Conservation (phyloP, 345 rosid genomes). For the Heritiera littoralis region DNA sequence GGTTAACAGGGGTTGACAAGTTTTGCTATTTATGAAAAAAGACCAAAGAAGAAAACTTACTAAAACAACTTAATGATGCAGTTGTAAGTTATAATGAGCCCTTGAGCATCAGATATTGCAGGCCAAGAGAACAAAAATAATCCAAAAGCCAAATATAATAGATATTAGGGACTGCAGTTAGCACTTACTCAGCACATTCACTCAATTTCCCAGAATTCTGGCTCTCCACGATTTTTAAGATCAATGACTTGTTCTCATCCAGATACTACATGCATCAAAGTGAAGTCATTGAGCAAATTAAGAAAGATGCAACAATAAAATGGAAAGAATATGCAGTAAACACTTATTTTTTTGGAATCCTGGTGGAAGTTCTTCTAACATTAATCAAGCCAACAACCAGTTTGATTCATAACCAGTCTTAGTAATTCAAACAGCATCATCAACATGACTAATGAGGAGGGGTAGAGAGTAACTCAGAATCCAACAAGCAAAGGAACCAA, state of each 20-base stretch:
- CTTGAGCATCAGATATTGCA: not conserved
- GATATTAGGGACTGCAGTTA: not conserved
- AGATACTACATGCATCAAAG: slow-evolving; percentile 65
- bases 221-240: slow-evolving; percentile 98
- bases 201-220: slow-evolving; percentile 91
- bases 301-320: not conserved
- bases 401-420: not conserved
- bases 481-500: not conserved
- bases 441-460: not conserved
- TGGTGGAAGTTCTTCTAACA: too few species aligned
- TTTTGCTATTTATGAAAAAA: too few species aligned
- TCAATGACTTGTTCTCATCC: slow-evolving; percentile 99
- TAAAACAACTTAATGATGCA: not conserved
- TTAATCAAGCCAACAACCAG: not conserved
- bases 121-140: not conserved
- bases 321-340: not conserved
- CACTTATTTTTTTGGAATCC: not conserved
- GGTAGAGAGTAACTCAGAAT: not conserved
- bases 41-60: too few species aligned
- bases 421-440: not conserved
- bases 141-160: too few species aligned
- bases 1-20: too few species aligned
- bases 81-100: not conserved
- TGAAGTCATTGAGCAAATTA: slow-evolving; percentile 8
- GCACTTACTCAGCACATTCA: slow-evolving; percentile 96